Percentiles rank a stretch among this genome's conserved stretches.
Evolutionary conservation across 2,329 filamentous ascomycete genomes (phyloP).

Genomic region (Aspergillus sp.): DNA sequence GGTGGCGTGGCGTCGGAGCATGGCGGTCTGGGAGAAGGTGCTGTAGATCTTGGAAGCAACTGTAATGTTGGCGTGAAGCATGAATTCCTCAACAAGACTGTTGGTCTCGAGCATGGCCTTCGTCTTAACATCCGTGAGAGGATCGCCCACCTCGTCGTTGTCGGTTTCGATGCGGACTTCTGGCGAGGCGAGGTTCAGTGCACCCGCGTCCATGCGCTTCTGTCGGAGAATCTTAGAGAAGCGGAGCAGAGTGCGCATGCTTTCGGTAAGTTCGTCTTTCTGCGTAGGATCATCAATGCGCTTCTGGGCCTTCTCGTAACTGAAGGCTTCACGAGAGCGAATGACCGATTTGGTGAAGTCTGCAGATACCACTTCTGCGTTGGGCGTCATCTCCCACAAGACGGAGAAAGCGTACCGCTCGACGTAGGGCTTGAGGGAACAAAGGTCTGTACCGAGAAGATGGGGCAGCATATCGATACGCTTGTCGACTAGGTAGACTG

Average conservation of each 20-base stretch:
- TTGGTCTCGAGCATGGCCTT: conserved; percentile 94
- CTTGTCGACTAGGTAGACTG: conserved; percentile 97
- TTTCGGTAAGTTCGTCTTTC: conserved; percentile 82
- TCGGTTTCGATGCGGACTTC: conserved; percentile 96
- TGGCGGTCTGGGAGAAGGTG: conserved; percentile 90
- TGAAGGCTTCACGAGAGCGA: conserved; percentile 92
- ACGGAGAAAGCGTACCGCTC: conserved; percentile 87
- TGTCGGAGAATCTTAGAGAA: conserved; percentile 92
- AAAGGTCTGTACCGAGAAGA: conserved; percentile 92
- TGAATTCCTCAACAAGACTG: conserved; percentile 97
- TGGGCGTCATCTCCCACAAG: conserved; percentile 81
- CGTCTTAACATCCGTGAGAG: conserved; percentile 86
- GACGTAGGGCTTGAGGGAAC: conserved; percentile 96
- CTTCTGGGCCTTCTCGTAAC: conserved; percentile 93
- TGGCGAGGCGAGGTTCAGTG: conserved; percentile 92
- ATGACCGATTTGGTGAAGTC: conserved; percentile 98
- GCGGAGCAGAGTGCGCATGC: conserved; percentile 82
- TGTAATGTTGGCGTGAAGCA: conserved; percentile 95
- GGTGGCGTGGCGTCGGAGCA: conserved; percentile 86
- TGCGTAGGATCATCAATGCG: conserved; percentile 88
- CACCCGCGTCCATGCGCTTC: conserved; percentile 94
- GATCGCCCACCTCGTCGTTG: conserved; percentile 93
- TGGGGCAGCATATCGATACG: conserved; percentile 99
- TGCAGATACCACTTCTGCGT: conserved; percentile 82
- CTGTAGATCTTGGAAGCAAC: conserved; percentile 89